phyloP scores from a whole-genome alignment of 228 moss, liverwort and hornwort genomes.

The Sphagnum magellanicum region DNA sequence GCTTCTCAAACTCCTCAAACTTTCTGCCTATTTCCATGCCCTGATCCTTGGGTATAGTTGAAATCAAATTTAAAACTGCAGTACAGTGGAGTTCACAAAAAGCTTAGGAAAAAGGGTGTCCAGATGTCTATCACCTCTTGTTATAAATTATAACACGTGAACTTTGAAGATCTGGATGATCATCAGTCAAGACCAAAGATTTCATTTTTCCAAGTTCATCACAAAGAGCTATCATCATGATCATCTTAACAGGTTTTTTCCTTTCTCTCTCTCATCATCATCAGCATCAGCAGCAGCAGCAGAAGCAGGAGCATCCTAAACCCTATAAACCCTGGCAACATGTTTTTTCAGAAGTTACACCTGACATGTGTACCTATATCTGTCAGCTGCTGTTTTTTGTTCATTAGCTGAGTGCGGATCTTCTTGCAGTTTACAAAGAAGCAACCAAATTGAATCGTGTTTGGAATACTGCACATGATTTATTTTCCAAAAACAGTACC shows the following conservation, averaged over 20 bases:
- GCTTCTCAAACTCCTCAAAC: conserved; percentile 72
- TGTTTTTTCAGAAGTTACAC: no score
- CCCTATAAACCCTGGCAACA: no score
- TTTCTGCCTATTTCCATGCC: conserved; percentile 53
- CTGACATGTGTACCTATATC: conserved; percentile 44
- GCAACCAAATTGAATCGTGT: conserved; percentile 65
- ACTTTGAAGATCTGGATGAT: no score
- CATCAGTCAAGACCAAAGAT: not conserved
- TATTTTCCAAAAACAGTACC: not conserved
- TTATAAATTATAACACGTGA: no score
- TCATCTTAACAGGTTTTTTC: no score
- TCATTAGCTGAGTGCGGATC: conserved; percentile 54
- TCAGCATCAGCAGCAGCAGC: no score
- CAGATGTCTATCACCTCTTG: no score
- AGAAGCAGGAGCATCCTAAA: no score
- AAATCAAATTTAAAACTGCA: conserved; percentile 61
- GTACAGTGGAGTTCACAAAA: not conserved
- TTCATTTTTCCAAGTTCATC: not conserved
- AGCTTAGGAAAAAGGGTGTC: not conserved
- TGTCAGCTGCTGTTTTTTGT: conserved; percentile 69
- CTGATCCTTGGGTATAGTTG: conserved; percentile 51
- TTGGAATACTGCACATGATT: conserved; percentile 56
- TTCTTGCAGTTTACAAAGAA: conserved; percentile 65
- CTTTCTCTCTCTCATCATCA: no score
- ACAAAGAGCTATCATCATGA: no score